Evolutionary conservation across 2,329 filamentous ascomycete genomes (phyloP).

Genomic region (Aspergillus vadensis): DNA sequence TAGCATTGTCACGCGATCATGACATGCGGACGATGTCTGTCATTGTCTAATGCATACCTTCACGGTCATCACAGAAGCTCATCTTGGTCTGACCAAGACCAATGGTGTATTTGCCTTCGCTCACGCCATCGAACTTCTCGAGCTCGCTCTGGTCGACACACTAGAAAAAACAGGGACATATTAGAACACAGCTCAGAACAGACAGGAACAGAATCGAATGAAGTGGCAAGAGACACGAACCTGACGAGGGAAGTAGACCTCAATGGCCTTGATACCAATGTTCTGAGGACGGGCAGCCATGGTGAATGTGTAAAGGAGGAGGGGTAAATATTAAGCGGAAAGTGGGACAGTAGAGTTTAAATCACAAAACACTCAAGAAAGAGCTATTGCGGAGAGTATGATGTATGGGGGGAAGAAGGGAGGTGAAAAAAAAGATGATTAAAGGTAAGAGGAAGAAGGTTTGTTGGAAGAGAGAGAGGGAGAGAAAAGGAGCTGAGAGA

Average conservation of each 20-base stretch:
- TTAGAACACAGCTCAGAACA: conserved; percentile 18
- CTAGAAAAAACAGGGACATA: conserved; percentile 45
- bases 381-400: not conserved
- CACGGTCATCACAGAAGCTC: conserved; percentile 87
- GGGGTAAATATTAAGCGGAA: conserved; percentile 14
- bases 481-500: conserved; percentile 16
- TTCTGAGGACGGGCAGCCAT: conserved; percentile 81
- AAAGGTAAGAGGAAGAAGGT: not conserved
- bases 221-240: conserved; percentile 52
- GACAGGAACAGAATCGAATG: conserved; percentile 6
- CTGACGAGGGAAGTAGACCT: conserved; percentile 85
- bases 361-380: conserved; percentile 3
- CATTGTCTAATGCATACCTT: conserved; percentile 59
- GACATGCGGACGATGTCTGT: not conserved
- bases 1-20: conserved; percentile 1
- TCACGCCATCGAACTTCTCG: conserved; percentile 83
- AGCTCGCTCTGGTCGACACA: conserved; percentile 83
- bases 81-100: conserved; percentile 89
- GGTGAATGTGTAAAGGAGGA: conserved; percentile 29
- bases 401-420: not conserved
- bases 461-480: conserved; percentile 7
- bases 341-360: conserved; percentile 11
- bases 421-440: conserved; percentile 10
- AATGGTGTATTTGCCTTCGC: conserved; percentile 84
- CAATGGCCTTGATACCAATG: conserved; percentile 90